Conservation (phyloP, 2,329 filamentous ascomycete species). For the Pseudocercospora vitis region DNA sequence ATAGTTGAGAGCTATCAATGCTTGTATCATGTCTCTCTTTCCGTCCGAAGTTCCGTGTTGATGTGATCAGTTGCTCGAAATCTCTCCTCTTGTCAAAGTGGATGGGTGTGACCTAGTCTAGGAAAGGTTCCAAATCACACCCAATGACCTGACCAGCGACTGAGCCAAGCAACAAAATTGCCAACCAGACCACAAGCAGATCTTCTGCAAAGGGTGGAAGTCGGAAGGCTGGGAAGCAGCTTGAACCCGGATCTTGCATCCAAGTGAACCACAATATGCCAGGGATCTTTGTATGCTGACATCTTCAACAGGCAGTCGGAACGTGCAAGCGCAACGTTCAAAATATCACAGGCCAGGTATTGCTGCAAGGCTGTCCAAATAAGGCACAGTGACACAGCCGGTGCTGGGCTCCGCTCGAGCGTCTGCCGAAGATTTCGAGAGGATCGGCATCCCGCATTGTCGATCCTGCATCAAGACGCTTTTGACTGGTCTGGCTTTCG, state of each 20-base stretch:
- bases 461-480: constrained; percentile 65
- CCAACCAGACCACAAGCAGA: constrained; percentile 24
- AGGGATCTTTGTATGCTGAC: constrained; percentile 2
- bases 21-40: too few species aligned
- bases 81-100: constrained; percentile 6
- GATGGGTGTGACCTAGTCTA: constrained; percentile 26
- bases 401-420: constrained; percentile 25
- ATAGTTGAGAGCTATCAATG: too few species aligned
- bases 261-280: neutral
- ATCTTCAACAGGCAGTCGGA: constrained; percentile 16
- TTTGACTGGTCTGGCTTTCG: constrained; percentile 62
- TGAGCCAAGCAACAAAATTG: constrained; percentile 27
- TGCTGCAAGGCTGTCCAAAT: constrained; percentile 26
- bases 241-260: constrained; percentile 22
- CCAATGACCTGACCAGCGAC: constrained; percentile 26
- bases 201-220: constrained; percentile 28
- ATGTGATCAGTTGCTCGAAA: too few species aligned
- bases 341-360: constrained; percentile 26
- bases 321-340: constrained; percentile 28
- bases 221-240: constrained; percentile 25
- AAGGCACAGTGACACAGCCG: constrained; percentile 22
- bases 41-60: constrained; percentile 26
- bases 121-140: constrained; percentile 23
- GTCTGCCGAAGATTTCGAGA: constrained; percentile 31
- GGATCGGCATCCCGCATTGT: constrained; percentile 29